Evolutionary conservation across 164 flowering plant genomes (phyloP), one percentile per base, ranked within the genome.

Genomic region (Piper betle): DNA sequence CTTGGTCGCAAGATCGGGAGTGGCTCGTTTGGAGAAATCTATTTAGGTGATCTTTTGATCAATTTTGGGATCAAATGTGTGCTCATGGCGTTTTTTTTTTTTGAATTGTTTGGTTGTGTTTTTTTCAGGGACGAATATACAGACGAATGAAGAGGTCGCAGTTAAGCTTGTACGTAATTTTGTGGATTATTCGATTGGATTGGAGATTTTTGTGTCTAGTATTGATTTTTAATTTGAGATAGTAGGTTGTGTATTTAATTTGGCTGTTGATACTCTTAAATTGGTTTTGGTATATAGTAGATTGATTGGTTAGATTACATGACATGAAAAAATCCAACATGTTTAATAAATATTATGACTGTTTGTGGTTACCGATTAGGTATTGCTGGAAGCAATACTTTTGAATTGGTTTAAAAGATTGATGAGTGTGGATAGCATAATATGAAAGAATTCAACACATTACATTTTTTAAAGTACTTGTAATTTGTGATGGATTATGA

Each of bases 21-120:
- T 73, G 96, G 96, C 18, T 89, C 96, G 3, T 89, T 86, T 53
- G 96, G 96, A 15, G 96, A 89, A 82, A 89, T 89, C 82, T 86
- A 84, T 75, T 76, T 84, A 2, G 96, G 96, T 88, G 10, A 0
- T 46, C 15, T 46, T 6, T 46, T 46, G 50, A 46, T 15, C 15
- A 2, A 46, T 46, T 46, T 70, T 9, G 80, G 75, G 59, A 7
- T 53, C 8, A 0, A 57, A 39, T 53, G 7, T 2, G 58, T 46
- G 3, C 6, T 46, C 50, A 2, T 6, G 50, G 15, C 9, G 12
- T 46, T 3, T 46, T 12, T 46, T 12, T 12, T 3, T 10, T 46
- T 10, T 10, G 15, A 10, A 46, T 46, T 46, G 10, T 46, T 46
- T 46, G 50, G 10, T 46, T 46, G 10, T 46, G 50, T 46, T 42